Percentiles rank a stretch among this genome's conserved stretches.
Conservation (phyloP, 495 filamentous ascomycete species). For the Xylaria acuta region DNA sequence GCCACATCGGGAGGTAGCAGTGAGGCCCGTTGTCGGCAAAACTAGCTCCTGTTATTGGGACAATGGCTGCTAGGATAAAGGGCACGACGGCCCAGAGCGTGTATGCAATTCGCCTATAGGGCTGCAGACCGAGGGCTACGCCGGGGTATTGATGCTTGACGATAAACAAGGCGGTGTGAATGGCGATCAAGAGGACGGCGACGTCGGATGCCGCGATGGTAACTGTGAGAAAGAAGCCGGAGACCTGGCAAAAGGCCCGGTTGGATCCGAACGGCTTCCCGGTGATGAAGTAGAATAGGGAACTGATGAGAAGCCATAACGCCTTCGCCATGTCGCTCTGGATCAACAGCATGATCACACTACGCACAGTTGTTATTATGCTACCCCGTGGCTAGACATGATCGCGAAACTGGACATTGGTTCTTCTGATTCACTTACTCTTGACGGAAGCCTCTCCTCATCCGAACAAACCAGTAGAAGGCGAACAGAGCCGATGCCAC, state of each 20-base stretch:
- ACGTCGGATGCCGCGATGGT: constrained; percentile 74
- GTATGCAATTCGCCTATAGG: constrained; percentile 64
- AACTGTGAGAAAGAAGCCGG: constrained; percentile 68
- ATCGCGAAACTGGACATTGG: not conserved
- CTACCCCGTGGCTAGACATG: not conserved
- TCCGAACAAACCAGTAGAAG: constrained; percentile 76
- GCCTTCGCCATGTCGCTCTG: constrained; percentile 73
- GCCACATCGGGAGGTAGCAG: constrained; percentile 69
- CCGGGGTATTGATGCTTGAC: constrained; percentile 56
- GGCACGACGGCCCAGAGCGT: constrained; percentile 62
- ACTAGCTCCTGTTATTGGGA: constrained; percentile 61
- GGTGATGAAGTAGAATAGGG: constrained; percentile 57
- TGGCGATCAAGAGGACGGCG: constrained; percentile 70
- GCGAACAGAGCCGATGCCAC: constrained; percentile 56
- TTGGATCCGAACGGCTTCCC: constrained; percentile 48
- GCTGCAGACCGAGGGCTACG: constrained; percentile 64
- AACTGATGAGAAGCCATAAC: constrained; percentile 67
- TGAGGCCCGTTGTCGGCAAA: constrained; percentile 68
- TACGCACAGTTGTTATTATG: constrained; percentile 44
- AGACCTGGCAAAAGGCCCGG: constrained; percentile 68
- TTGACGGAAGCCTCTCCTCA: constrained; percentile 76
- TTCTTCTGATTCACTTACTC: constrained; percentile 58
- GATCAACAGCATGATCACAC: constrained; percentile 74
- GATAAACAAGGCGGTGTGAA: constrained; percentile 73
- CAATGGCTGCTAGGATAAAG: constrained; percentile 62